These are phyloP conservation scores for Lentinus polychrous DNA, from an alignment of 1,284 basidiomycete species.

Conservation along the genomic window DNA sequence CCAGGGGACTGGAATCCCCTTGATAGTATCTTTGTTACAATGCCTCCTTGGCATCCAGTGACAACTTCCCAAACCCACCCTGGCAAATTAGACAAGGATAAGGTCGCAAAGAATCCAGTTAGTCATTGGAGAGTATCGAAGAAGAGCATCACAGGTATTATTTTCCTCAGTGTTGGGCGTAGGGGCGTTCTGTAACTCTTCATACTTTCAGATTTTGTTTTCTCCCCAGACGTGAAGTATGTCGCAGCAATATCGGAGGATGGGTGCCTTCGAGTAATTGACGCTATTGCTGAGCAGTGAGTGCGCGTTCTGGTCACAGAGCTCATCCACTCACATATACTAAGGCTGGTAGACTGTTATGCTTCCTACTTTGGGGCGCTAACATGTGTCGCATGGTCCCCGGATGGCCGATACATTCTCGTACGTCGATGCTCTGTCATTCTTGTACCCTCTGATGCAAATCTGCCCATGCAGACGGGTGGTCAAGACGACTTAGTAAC, in stretches of 20 bases:
- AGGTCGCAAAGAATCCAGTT: slow-evolving; percentile 74
- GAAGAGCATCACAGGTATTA: slow-evolving; percentile 68
- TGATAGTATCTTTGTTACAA: slow-evolving; percentile 72
- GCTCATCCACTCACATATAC: slow-evolving; percentile 7
- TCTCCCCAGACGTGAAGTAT: slow-evolving; percentile 84
- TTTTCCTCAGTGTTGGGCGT: not conserved
- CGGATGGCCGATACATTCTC: slow-evolving; percentile 88
- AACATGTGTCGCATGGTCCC: slow-evolving; percentile 89
- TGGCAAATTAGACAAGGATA: slow-evolving; percentile 53
- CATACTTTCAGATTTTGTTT: slow-evolving; percentile 73
- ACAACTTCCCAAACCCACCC: slow-evolving; percentile 26
- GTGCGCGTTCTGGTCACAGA: slow-evolving; percentile 21
- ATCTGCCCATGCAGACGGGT: slow-evolving; percentile 47
- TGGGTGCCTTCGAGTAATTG: slow-evolving; percentile 82
- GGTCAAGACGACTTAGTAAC: slow-evolving; percentile 93
- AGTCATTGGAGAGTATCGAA: slow-evolving; percentile 77
- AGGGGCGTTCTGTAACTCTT: not conserved
- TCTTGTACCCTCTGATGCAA: not conserved
- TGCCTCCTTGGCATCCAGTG: slow-evolving; percentile 76
- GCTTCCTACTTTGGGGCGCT: slow-evolving; percentile 89
- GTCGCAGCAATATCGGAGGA: slow-evolving; percentile 86
- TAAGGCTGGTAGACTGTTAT: slow-evolving; percentile 81
- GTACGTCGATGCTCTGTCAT: slow-evolving; percentile 33
- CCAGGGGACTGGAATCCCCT: slow-evolving; percentile 63
- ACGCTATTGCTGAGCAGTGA: slow-evolving; percentile 78